Base-by-base conservation (phyloP, 129 eudicot genomes). In the Flaveria trinervia region DNA sequence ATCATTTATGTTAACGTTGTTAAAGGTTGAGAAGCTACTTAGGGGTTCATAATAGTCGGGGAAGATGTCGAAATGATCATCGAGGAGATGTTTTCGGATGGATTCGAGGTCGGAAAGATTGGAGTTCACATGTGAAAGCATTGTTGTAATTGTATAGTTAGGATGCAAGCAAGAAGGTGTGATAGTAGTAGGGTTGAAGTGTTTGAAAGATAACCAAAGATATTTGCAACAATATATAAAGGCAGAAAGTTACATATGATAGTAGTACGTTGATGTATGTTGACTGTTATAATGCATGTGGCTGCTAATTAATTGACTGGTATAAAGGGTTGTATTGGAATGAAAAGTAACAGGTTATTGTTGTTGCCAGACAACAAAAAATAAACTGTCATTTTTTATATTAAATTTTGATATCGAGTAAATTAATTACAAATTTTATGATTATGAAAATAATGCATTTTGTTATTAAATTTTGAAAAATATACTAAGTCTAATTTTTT, bases 41-140 rank as follows among this genome's bases (percentile, higher is more conserved):
- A 39, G 68, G 56, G 28, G 68, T 44, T 52, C 22, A 30, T 74
- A 16, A 36, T 23, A 7, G 73, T 56, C 22, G 23, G 71, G 72
- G 52, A 74, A 44, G 60, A 10, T 69, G 3, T 62, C 68, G 12
- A 62, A 62, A 14, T 28, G 68, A 30, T 62, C 68, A 6, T 28
- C 68, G 28, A 62, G 45, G 33, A 28, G 68, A 62, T 62, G 41
- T 5, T 28, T 4, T 62, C 41, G 18, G 16, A 62, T 62, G 20
- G n/a, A 62, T 30, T 62, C 68, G 45, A 62, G 68, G 18, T 28
- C 0, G 68, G 66, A 25, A 23, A 60, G 66, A 60, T 60, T 9
- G n/a, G 1, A 0, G 8, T 62, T 26, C 44, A 62, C 30, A 26
- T 62, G 43, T 15, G 44, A 0, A 62, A 62, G 18, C 44, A 13